Conservation (phyloP, 139 green algal genomes). For the Chlamydomonas asymmetrica region DNA sequence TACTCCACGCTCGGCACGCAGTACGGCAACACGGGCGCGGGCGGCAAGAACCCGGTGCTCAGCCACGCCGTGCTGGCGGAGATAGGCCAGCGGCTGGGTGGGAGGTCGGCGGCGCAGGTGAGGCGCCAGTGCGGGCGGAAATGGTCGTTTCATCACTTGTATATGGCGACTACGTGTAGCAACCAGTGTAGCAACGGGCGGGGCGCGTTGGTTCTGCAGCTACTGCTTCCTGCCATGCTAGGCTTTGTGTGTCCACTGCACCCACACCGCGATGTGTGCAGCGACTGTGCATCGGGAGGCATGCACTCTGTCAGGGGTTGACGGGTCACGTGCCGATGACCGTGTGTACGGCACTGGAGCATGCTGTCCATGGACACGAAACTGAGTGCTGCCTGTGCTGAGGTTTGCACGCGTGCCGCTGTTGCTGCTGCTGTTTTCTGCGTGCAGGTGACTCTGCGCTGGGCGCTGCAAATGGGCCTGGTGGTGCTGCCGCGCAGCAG, state of each 20-base stretch:
- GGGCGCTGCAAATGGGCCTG: constrained; percentile 68
- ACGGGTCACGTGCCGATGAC: not conserved
- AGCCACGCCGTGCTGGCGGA: constrained; percentile 30
- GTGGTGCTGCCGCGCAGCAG: constrained; percentile 53
- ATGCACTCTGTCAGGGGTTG: not conserved
- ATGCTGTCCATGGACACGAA: constrained; percentile 25
- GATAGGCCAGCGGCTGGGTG: not conserved
- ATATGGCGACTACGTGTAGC: too few species aligned
- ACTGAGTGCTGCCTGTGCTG: constrained; percentile 64
- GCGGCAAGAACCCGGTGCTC: constrained; percentile 22
- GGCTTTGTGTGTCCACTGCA: too few species aligned
- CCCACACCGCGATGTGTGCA: too few species aligned
- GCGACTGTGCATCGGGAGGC: not conserved
- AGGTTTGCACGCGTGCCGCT: too few species aligned
- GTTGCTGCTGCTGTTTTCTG: constrained; percentile 16
- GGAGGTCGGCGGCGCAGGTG: not conserved
- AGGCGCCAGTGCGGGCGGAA: not conserved
- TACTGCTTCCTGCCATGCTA: too few species aligned
- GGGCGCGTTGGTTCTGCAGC: too few species aligned
- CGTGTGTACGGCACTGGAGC: constrained; percentile 5
- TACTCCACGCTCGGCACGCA: constrained; percentile 81
- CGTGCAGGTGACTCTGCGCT: constrained; percentile 66
- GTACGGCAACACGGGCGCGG: constrained; percentile 27
- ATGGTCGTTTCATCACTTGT: too few species aligned
- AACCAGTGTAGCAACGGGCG: too few species aligned